These are phyloP conservation scores for Quillaja saponaria DNA, from an alignment of 306 rosid species.

Conservation along the genomic window DNA sequence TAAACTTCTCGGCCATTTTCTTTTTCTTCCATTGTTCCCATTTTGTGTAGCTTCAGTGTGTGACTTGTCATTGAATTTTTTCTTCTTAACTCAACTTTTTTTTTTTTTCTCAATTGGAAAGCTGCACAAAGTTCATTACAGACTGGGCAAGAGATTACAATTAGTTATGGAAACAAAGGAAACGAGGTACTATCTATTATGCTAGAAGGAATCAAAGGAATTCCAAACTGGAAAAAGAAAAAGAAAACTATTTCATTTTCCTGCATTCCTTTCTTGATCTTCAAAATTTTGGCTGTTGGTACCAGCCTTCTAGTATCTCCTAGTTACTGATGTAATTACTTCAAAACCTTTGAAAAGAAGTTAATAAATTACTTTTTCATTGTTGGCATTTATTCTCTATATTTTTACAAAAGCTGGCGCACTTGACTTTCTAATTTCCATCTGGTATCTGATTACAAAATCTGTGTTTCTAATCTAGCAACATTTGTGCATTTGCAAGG, in stretches of 20 bases:
- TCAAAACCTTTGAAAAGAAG: no score
- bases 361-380: background rate
- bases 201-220: background rate
- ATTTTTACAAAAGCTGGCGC: background rate
- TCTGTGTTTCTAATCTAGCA: background rate
- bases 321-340: no score
- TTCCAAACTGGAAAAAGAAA: slow-evolving; percentile 2
- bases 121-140: slow-evolving; percentile 60
- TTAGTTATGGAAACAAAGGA: slow-evolving; percentile 92
- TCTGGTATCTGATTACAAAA: slow-evolving; percentile 3
- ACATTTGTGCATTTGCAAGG: background rate
- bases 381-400: background rate
- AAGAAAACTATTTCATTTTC: background rate
- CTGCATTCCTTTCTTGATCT: slow-evolving; percentile 16
- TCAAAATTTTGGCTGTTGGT: no score
- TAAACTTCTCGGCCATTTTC: slow-evolving; percentile 6
- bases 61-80: slow-evolving; percentile 25
- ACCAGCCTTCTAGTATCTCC: no score
- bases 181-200: slow-evolving; percentile 65
- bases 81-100: slow-evolving; percentile 31
- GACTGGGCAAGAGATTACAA: slow-evolving; percentile 63
- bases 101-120: slow-evolving; percentile 36
- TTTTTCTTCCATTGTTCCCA: background rate
- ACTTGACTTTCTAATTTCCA: background rate
- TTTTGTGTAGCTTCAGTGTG: background rate